Conservation (phyloP, 345 rosid genomes). For the Eucalyptus globulus region DNA sequence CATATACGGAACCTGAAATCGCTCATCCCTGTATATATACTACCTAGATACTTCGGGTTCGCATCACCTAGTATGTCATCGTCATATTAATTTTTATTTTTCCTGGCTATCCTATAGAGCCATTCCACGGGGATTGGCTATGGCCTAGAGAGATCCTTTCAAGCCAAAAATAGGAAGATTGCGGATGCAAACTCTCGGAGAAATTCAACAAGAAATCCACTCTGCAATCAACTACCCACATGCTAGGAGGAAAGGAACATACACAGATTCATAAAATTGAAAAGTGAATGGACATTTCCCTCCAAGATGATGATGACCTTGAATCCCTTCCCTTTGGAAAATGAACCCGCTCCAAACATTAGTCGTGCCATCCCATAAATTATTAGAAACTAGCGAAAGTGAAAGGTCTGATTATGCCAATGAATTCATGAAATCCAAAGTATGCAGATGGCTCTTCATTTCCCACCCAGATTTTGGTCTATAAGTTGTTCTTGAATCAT, state of each 20-base stretch:
- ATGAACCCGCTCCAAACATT: neutral
- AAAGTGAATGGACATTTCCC: neutral
- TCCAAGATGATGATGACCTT: neutral
- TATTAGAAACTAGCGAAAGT: neutral
- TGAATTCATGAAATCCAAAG: neutral
- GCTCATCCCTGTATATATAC: accelerated
- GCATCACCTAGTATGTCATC: neutral
- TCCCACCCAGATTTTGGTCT: neutral
- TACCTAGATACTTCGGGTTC: neutral
- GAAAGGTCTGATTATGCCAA: neutral
- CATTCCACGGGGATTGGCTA: too few species aligned
- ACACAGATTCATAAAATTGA: neutral
- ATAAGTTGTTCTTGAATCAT: neutral
- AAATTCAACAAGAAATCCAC: neutral
- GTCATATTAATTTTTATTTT: neutral
- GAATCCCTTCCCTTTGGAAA: neutral
- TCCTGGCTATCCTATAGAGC: slow-evolving; percentile 7
- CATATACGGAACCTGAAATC: accelerated
- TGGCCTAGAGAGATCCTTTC: too few species aligned
- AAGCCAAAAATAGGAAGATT: neutral
- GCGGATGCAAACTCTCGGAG: neutral
- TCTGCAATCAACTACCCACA: neutral
- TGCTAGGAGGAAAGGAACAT: neutral
- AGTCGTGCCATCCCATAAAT: neutral
- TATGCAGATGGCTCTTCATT: neutral